These are phyloP conservation scores for Priceomyces castillae DNA, from an alignment of 805 yeast species.

Conservation along the genomic window DNA sequence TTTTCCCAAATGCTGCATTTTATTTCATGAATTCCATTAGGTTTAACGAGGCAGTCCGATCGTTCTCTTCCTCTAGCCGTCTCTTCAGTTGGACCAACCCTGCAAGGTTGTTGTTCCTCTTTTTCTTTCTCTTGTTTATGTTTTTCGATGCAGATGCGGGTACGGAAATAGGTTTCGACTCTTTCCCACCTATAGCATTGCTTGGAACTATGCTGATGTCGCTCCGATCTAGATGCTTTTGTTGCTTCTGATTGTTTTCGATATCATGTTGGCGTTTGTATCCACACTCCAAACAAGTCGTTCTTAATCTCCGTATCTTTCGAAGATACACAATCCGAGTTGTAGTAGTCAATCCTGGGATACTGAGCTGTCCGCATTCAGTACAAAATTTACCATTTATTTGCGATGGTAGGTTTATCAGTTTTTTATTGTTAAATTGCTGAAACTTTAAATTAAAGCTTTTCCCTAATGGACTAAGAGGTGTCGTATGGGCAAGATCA, in stretches of 20 bases:
- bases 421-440: conserved; percentile 19
- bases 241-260: neutral
- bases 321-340: conserved; percentile 19
- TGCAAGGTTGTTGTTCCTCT: conserved; percentile 44
- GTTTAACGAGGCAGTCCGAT: conserved; percentile 37
- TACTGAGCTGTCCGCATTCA: conserved; percentile 28
- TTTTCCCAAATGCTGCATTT: neutral
- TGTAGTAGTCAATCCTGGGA: conserved; percentile 35
- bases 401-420: conserved; percentile 27
- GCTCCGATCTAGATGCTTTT: neutral
- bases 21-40: conserved; percentile 49
- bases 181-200: neutral
- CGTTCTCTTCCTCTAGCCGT: conserved; percentile 23
- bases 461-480: conserved; percentile 24
- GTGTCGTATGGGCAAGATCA: conserved; percentile 28
- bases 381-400: conserved; percentile 26
- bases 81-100: conserved; percentile 43
- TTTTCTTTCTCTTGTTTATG: conserved; percentile 42
- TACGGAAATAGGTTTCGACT: neutral
- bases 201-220: neutral
- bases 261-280: neutral
- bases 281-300: conserved; percentile 11
- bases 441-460: conserved; percentile 22
- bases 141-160: neutral
- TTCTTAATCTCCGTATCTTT: conserved; percentile 8